Base-by-base conservation (phyloP, 2,329 filamentous ascomycete genomes). In the Lachnellula subtilissima region DNA sequence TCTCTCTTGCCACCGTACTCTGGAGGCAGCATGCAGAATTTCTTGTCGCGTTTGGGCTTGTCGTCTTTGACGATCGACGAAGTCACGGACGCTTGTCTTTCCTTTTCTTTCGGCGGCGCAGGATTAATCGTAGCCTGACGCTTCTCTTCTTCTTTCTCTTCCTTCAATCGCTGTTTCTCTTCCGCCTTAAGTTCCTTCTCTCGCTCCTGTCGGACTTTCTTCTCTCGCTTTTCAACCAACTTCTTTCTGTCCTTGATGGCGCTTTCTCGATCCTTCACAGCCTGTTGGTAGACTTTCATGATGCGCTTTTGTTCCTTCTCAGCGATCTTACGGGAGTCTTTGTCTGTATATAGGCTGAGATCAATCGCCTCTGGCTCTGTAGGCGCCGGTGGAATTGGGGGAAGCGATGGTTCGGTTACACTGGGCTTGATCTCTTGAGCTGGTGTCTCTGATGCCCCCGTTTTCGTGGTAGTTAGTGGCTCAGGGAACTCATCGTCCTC, bases 11-110 rank as follows among this genome's bases (percentile, higher is more conserved):
- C 84, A 52, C 77, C 69, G 46, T 71, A 73, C 55, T 76, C 76
- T 19, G 76, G 72, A 0, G 88, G 90, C 3, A 93, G 73, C 64
- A 85, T 84, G 73, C 91, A 94, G 71, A 97, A 96, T 66, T 89
- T 93, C 62, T 73, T 75, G 35, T 69, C 66, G 49, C 65, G 65
- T 54, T 65, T 70, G 58, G 53, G 65, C 66, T 66, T 72, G 9
- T 61, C 49, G 32, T 61, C 56, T 25, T 61, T 54, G 1, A 42
- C 48, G 1, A 42, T 45, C 6, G 59, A 56, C 19, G 59, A 52
- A n/a, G 62, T 40, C 8, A 53, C 43, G 5, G 56, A 61, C n/a
- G 42, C 50, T 32, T 60, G 54, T 36, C 58, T 59, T 17, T 60
- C 53, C 19, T 55, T 50, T 17, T 60, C 53, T n/a, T 55, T 50